Evolutionary conservation across 176 grass and related monocot genomes (phyloP), one percentile per base, ranked within the genome.

Genomic region (Rhynchospora pubera): DNA sequence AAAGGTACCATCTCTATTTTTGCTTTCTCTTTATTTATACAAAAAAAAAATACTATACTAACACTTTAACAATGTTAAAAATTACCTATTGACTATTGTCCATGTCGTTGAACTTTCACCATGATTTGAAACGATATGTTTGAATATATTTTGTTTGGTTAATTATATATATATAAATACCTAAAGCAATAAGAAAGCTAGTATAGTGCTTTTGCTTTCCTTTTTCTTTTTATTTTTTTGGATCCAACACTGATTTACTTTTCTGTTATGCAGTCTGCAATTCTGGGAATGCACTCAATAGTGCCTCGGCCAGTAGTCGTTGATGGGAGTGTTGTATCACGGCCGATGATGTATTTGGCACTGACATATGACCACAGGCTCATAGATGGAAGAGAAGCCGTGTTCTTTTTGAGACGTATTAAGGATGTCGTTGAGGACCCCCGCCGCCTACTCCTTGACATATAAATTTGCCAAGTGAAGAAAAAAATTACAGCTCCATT

Each of bases 361-460:
- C 82, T 94, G 87, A 89, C 87, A 13, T 94, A 94, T n/a, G 91
- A 94, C 81, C 91, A 94, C 55, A 87, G 91, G 79, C 28, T 94
- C 51, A 91, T 91, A 0, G 91, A 94, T 87, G 89, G 91, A 6
- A 89, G 91, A 89, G 89, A 91, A 67, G 91, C 89, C 23, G 85
- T 94, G 18, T 83, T 94, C 32, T 94, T 94, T 74, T 70, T 93
- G 62, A 87, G 82, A 24, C 81, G 89, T n/a, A 93, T 93, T 66
- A 93, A 93, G 81, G 91, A 93, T 79, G 84, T 93, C 71, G 84
- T 93, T 63, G 91, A 93, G 84, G 89, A 93, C 22, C 91, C 87
- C 4, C 89, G 85, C 39, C 85, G 91, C 77, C 76, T 94, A 56
- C 89, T 94, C 65, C 83, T 94, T 3, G 91, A 91, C 85, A 86